Evolutionary conservation across 2,329 filamentous ascomycete species (phyloP).

Genomic region (Aspergillus pseudoterreus): DNA sequence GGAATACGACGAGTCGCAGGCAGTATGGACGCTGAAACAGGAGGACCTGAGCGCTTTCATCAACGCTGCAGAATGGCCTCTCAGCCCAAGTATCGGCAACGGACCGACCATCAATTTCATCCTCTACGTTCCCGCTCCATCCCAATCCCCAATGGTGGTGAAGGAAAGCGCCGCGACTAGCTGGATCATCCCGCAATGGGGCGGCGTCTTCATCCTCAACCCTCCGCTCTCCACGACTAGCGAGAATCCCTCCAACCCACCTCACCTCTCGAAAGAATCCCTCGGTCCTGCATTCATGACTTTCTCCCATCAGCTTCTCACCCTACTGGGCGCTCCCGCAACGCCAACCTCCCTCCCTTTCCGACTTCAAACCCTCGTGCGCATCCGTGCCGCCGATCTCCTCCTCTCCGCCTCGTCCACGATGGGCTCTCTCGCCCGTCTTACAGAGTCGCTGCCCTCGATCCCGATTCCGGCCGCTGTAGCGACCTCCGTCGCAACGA

Average conservation of each 20-base stretch:
- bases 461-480: slow-evolving; percentile 90
- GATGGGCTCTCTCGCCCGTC: slow-evolving; percentile 82
- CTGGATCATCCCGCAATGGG: slow-evolving; percentile 97
- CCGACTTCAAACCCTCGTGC: slow-evolving; percentile 75
- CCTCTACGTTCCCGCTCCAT: slow-evolving; percentile 75
- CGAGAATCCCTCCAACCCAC: slow-evolving; percentile 33
- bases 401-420: slow-evolving; percentile 88
- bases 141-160: slow-evolving; percentile 57
- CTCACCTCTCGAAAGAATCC: slow-evolving; percentile 59
- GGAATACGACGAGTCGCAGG: slow-evolving; percentile 49
- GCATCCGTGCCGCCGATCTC: slow-evolving; percentile 81
- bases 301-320: slow-evolving; percentile 85
- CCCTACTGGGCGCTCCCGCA: slow-evolving; percentile 79
- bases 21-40: slow-evolving; percentile 68
- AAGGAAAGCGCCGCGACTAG: slow-evolving; percentile 63
- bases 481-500: slow-evolving; percentile 76
- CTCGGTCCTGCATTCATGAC: slow-evolving; percentile 79
- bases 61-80: slow-evolving; percentile 95
- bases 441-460: slow-evolving; percentile 77
- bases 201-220: slow-evolving; percentile 69
- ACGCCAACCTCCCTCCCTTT: slow-evolving; percentile 75
- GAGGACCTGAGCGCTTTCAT: slow-evolving; percentile 92
- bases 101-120: slow-evolving; percentile 97
- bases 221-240: slow-evolving; percentile 35
- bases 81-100: slow-evolving; percentile 87